Evolutionary conservation across 306 rosid genomes (phyloP), one percentile per base, ranked within the genome.

Genomic region (Biancaea sappan): DNA sequence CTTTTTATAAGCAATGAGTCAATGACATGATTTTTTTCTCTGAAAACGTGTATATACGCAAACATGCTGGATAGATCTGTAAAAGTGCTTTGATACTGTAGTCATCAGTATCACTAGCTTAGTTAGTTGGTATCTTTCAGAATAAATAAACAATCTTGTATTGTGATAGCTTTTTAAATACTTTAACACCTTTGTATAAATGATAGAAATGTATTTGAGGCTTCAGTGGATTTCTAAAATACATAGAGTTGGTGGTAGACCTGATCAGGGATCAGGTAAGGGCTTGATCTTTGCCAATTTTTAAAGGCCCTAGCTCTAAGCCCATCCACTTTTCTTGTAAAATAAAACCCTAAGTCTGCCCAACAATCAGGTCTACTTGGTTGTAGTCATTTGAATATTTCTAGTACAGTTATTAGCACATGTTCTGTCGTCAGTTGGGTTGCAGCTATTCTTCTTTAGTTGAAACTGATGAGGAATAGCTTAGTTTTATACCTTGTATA

Each of bases 381-480:
- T 1, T 2, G 65, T 31, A 31, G 18, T 15, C 43, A 16, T 60
- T 32, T 32, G 43, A 31, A n/a, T 32, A 32, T n/a, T 32, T 31
- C 32, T 0, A 32, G 11, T 26, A 3, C 40, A 32, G 1, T 32
- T 60, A 31, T 8, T 60, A 57, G 29, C 37, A 29, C 16, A 32
- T 15, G 21, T 41, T 34, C 25, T 38, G 28, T 24, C 66, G 52
- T 66, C 25, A 14, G 37, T 88, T 81, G 50, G 72, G 59, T 66
- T 59, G 50, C 50, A 52, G 46, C 43, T 57, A 12, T 60, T 71
- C 54, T 40, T 75, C 66, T 53, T 46, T 28, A 58, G 76, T 65
- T 80, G 82, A 64, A 72, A 63, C 15, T 28, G 32, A 62, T 32
- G 66, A 44, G 15, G 5, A 59, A 66, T 52, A 38, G 47, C 38